Conservation (phyloP, 75 land plant species). For the Sequoia sempervirens region DNA sequence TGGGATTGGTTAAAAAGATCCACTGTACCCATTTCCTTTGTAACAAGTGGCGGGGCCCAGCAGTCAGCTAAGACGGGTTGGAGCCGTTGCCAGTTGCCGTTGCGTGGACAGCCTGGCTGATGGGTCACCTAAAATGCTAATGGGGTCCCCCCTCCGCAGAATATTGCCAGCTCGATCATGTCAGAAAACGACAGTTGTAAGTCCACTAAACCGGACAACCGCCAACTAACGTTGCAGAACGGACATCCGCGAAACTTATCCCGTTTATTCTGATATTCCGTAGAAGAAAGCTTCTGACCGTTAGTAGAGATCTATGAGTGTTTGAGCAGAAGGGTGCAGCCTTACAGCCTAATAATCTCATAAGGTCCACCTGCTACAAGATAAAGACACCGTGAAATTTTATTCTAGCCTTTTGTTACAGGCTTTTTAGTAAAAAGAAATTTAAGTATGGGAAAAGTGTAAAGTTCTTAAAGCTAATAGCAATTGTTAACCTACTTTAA, state of each 20-base stretch:
- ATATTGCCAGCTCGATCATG: not conserved
- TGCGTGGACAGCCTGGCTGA: not conserved
- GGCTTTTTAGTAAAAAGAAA: no score
- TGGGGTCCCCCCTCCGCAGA: not conserved
- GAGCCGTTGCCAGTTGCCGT: not conserved
- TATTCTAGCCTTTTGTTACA: not conserved
- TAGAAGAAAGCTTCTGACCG: no score
- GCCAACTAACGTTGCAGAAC: not conserved
- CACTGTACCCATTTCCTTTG: no score
- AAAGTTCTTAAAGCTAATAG: not conserved
- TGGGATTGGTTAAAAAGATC: no score
- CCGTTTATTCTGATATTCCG: no score
- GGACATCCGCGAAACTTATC: no score
- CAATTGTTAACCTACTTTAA: not conserved
- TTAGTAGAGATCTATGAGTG: no score
- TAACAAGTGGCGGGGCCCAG: not conserved
- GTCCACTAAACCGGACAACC: not conserved
- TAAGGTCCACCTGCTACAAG: no score
- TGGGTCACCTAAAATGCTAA: not conserved
- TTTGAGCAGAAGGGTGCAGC: no score
- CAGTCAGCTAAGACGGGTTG: not conserved
- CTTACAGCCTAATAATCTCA: no score
- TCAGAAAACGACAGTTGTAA: not conserved
- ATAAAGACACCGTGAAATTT: not conserved
- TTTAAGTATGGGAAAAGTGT: no score